Percentiles rank a stretch among this genome's conserved stretches.
These are phyloP conservation scores for Heterobasidion irregulare DNA, from an alignment of 1,284 basidiomycete genomes.

Conservation along the genomic window DNA sequence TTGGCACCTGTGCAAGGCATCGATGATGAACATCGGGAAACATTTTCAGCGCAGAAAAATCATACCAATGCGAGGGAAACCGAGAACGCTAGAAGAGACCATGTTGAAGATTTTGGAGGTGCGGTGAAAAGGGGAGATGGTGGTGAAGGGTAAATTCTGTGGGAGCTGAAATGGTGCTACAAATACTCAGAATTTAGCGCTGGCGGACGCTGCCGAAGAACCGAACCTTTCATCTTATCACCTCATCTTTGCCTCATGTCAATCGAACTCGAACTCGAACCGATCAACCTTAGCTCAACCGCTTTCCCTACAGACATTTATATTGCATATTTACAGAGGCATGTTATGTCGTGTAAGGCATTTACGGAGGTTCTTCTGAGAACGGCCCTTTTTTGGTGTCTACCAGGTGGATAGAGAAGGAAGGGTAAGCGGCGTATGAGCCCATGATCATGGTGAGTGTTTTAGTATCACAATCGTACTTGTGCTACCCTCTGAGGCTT, in stretches of 20 bases:
- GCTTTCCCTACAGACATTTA: too few relatives aligned
- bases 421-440: too few relatives aligned
- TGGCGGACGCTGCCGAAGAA: not conserved
- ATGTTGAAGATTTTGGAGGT: slow-evolving; percentile 30
- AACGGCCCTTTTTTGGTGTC: too few relatives aligned
- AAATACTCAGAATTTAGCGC: not conserved
- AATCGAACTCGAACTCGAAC: not conserved
- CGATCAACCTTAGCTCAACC: not conserved
- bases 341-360: too few relatives aligned
- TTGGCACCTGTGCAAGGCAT: slow-evolving; percentile 56
- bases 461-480: too few relatives aligned
- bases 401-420: too few relatives aligned
- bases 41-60: not conserved
- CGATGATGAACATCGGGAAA: not conserved
- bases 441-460: too few relatives aligned
- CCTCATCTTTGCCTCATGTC: not conserved
- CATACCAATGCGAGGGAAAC: slow-evolving; percentile 95
- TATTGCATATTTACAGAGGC: too few relatives aligned
- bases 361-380: too few relatives aligned
- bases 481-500: too few relatives aligned
- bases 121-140: slow-evolving; percentile 18
- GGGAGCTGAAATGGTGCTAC: not conserved
- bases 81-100: slow-evolving; percentile 84
- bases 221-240: not conserved
- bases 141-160: slow-evolving; percentile 8